A percentile compares a stretch with the other conserved stretches of the same genome.
Conservation (phyloP, 305 asterid genomes). For the Fraxinus paxiana region DNA sequence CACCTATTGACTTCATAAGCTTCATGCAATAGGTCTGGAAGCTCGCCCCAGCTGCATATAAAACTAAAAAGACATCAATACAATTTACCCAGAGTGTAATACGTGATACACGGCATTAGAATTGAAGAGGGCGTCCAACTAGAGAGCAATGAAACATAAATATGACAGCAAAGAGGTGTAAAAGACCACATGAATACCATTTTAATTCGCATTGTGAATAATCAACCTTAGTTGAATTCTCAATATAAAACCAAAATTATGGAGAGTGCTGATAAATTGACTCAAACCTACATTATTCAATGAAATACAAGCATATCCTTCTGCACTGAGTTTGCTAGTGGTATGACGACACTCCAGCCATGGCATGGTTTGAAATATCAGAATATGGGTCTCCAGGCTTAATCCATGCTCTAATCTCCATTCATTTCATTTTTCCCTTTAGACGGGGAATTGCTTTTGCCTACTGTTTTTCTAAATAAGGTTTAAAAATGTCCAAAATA, state of each 20-base stretch:
- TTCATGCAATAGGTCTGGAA: conserved; percentile 54
- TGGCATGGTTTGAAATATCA: not conserved
- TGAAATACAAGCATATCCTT: not conserved
- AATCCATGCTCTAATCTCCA: not conserved
- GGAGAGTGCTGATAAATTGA: not conserved
- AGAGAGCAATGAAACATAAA: not conserved
- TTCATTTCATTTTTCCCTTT: not conserved
- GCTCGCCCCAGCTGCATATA: conserved; percentile 68
- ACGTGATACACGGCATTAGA: not conserved
- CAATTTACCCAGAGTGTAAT: not conserved
- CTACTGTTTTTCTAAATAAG: not conserved
- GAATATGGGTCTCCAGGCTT: not conserved
- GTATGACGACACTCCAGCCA: not conserved
- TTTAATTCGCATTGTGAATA: not conserved
- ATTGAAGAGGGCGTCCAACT: not conserved
- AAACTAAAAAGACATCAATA: not conserved
- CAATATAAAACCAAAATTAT: not conserved
- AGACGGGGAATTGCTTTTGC: not conserved
- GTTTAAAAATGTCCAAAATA: not conserved
- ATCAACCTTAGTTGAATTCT: not conserved
- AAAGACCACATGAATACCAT: not conserved
- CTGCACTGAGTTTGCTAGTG: not conserved
- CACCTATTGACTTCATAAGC: conserved; percentile 58
- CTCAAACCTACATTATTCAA: not conserved
- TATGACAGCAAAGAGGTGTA: not conserved